A percentile compares a stretch with the other conserved stretches of the same genome.
Evolutionary conservation across 163 green algal species (phyloP).

Genomic region (Prototheca wickerhamii): DNA sequence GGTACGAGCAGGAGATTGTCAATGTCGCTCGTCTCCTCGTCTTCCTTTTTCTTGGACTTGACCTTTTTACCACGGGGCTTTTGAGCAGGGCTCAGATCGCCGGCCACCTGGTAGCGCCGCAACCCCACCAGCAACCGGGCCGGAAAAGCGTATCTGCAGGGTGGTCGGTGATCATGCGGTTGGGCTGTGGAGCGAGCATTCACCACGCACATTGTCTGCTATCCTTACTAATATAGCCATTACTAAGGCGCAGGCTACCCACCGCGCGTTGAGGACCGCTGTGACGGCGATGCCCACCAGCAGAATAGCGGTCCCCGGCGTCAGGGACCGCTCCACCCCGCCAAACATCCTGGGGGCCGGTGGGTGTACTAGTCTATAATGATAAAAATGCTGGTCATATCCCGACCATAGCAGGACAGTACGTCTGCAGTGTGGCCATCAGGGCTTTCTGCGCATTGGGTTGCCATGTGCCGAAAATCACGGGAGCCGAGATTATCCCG

Average conservation of each 20-base stretch:
- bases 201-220: no score
- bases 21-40: background rate
- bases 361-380: no score
- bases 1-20: background rate
- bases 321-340: background rate
- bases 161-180: background rate
- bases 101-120: background rate
- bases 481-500: no score
- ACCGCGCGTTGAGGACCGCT: background rate
- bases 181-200: background rate
- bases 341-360: no score
- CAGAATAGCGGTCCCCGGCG: background rate
- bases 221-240: no score
- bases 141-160: background rate
- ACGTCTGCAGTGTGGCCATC: no score
- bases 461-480: no score
- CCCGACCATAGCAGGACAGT: no score
- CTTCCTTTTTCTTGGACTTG: background rate
- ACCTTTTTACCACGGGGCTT: background rate
- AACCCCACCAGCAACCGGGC: background rate
- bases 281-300: background rate
- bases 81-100: background rate
- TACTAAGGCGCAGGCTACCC: no score
- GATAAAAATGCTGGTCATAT: no score
- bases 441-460: no score